Evolutionary conservation across 768 basidiomycete species (phyloP).

Genomic region (Cytidiella melzeri): DNA sequence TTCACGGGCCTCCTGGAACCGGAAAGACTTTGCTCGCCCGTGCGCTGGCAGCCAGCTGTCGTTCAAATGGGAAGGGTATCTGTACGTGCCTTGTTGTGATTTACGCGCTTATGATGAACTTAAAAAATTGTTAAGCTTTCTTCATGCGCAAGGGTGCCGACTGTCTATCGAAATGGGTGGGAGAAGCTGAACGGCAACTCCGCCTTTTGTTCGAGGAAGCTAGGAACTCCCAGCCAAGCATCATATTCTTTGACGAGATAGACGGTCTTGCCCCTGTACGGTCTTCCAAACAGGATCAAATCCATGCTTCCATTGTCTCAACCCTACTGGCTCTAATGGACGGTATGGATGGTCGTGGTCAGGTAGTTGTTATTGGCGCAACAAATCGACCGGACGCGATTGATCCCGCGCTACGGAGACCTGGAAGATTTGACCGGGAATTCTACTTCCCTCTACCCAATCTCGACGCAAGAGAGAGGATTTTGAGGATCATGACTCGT

Average conservation of each 20-base stretch:
- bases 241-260: slow-evolving; percentile 99
- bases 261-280: slow-evolving; percentile 97
- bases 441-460: slow-evolving; percentile 95
- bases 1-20: slow-evolving; percentile 98
- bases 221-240: slow-evolving; percentile 83
- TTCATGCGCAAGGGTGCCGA: slow-evolving; percentile 99
- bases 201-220: slow-evolving; percentile 96
- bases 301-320: slow-evolving; percentile 95
- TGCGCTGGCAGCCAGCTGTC: slow-evolving; percentile 89
- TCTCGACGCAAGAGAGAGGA: slow-evolving; percentile 79
- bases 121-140: slow-evolving; percentile 78
- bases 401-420: slow-evolving; percentile 89
- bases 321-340: slow-evolving; percentile 97
- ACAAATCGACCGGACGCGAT: slow-evolving; percentile 98
- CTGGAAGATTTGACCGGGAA: slow-evolving; percentile 94
- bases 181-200: slow-evolving; percentile 95
- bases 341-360: slow-evolving; percentile 97
- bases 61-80: slow-evolving; percentile 80
- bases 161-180: slow-evolving; percentile 97
- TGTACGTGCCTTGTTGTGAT: slow-evolving; percentile 43
- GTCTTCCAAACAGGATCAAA: slow-evolving; percentile 98
- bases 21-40: slow-evolving; percentile 93
- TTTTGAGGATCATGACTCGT: slow-evolving; percentile 83
- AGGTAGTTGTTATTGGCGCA: slow-evolving; percentile 96
- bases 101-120: too few relatives aligned